Base-by-base conservation (phyloP, 2,329 filamentous ascomycete genomes). In the Penicillium glabrum region DNA sequence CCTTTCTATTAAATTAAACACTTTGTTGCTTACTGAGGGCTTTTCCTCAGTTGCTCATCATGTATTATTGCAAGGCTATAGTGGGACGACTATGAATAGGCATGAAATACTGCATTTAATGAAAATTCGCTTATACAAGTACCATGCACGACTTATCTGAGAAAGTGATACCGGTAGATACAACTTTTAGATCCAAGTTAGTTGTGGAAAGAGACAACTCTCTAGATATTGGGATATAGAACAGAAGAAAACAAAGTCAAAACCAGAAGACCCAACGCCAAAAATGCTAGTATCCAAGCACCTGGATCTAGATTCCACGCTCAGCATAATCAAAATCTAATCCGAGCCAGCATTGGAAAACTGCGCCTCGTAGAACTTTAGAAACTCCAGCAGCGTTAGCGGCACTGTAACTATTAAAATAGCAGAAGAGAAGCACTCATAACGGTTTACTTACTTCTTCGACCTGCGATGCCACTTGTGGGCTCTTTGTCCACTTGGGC, bases 381-480 rank as follows among this genome's bases (percentile, higher is more conserved):
- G 52, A 52, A 72, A 72, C 69, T 73, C 71, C 66, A 61, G 52
- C 44, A 61, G 53, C 63, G 68, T 72, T 66, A 73, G 70, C 59
- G 37, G 29, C 51, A 56, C 49, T 51, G 49, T 33, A 56, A 43
- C 51, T 48, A 46, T 53, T 43, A 37, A 23, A 27, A n/a, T 52
- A 52, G 26, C 48, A 33, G 26, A 31, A n/a, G n/a, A n/a, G 26
- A 21, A 31, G 1, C 29, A 35, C 9, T 46, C 45, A 46, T 43
- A 33, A 41, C 47, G 31, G 41, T 44, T n/a, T 35, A 67, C 75
- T 76, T 64, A 77, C 78, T 67, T 80, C 76, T 70, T 77, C 74
- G 29, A 78, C 70, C 51, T 76, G 71, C 45, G 67, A 67, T 41
- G 75, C 72, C 45, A 77, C 54, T 54, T 71, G 70, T n/a, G 62